phyloP scores from a whole-genome alignment of 2,329 filamentous ascomycete genomes.

The Penicillium fuscoglaucum region DNA sequence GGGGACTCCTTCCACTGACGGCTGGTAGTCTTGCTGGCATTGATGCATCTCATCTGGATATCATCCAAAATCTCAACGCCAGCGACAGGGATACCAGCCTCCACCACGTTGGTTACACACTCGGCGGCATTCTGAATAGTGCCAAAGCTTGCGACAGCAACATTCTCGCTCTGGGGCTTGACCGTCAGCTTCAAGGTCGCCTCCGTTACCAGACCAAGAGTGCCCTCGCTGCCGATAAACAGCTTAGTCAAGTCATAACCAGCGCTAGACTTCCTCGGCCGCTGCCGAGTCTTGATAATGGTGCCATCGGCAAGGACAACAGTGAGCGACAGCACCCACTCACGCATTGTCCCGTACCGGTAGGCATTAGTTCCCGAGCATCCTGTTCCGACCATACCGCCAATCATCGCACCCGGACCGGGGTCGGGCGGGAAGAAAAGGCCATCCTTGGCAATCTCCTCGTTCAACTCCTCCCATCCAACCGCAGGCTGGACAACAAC shows the following conservation, averaged over 20 bases:
- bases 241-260: slow-evolving; percentile 89
- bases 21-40: slow-evolving; percentile 49
- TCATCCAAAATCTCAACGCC: slow-evolving; percentile 94
- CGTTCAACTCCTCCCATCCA: slow-evolving; percentile 84
- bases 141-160: slow-evolving; percentile 71
- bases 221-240: slow-evolving; percentile 90
- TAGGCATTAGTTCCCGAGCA: slow-evolving; percentile 81
- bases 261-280: slow-evolving; percentile 84
- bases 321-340: slow-evolving; percentile 85
- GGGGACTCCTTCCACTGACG: slow-evolving; percentile 66
- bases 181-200: slow-evolving; percentile 84
- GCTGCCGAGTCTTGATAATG: slow-evolving; percentile 82
- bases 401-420: slow-evolving; percentile 88
- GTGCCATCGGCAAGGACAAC: slow-evolving; percentile 90
- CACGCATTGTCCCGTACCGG: slow-evolving; percentile 90
- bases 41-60: slow-evolving; percentile 77
- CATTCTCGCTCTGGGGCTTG: slow-evolving; percentile 74
- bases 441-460: slow-evolving; percentile 68
- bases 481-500: slow-evolving; percentile 77
- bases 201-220: slow-evolving; percentile 86
- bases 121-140: slow-evolving; percentile 69
- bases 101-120: slow-evolving; percentile 78
- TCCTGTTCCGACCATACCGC: slow-evolving; percentile 62
- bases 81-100: slow-evolving; percentile 77
- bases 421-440: slow-evolving; percentile 93